phyloP scores from a whole-genome alignment of 176 grass and related monocot species.

The Urochloa ruziziensis region DNA sequence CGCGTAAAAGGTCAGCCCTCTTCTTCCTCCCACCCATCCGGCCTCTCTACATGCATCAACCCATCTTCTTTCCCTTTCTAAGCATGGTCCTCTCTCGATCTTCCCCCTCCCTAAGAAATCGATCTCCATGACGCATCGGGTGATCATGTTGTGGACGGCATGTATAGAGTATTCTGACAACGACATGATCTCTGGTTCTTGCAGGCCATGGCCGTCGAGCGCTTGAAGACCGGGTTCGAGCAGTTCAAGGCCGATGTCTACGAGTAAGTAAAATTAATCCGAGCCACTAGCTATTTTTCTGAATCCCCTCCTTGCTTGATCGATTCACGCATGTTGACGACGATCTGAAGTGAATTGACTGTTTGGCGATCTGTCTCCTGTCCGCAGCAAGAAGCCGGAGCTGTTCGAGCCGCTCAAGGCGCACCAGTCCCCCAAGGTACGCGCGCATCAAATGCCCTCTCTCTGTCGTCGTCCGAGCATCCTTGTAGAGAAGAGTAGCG shows the following conservation, averaged over 20 bases:
- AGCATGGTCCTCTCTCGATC: background rate
- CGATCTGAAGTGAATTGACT: background rate
- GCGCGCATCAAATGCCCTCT: too few relatives aligned
- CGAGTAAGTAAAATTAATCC: slow-evolving; percentile 53
- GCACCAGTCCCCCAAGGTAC: slow-evolving; percentile 74
- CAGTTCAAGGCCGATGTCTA: slow-evolving; percentile 89
- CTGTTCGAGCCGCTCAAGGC: slow-evolving; percentile 68
- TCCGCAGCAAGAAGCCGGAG: slow-evolving; percentile 70
- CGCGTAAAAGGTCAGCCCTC: slow-evolving; percentile 29
- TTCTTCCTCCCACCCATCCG: background rate
- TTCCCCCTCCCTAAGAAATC: background rate
- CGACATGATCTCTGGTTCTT: background rate
- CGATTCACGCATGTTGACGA: background rate
- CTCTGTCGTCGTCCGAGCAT: background rate
- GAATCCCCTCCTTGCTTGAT: background rate
- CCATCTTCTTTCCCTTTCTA: background rate
- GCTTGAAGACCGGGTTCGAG: slow-evolving; percentile 79
- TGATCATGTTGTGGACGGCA: background rate
- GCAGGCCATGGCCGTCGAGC: slow-evolving; percentile 78
- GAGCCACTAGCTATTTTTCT: background rate
- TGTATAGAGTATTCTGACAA: too few relatives aligned
- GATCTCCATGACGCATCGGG: background rate
- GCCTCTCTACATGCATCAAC: background rate
- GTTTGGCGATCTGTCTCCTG: background rate
- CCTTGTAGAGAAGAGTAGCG: background rate